Base-by-base conservation (phyloP, 2,329 filamentous ascomycete genomes). In the Lachnellula hyalina region DNA sequence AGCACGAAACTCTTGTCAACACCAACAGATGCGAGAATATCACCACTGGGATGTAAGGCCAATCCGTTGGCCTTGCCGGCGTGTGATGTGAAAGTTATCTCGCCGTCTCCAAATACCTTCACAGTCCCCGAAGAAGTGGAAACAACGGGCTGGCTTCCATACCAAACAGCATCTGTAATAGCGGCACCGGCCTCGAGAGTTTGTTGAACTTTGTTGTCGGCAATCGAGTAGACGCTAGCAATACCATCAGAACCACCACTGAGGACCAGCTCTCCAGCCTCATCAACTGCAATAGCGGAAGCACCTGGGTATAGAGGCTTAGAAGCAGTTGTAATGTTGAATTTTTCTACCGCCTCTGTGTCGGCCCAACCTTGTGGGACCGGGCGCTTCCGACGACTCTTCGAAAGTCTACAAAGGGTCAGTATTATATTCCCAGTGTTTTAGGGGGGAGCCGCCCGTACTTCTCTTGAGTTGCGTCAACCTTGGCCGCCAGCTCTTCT, bases 1-100 rank as follows among this genome's bases (percentile, higher is more conserved):
- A 97, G 83, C 2, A 92, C 83, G 67, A 96, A 91, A 71, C 88
- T 93, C 81, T 96, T 96, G 71, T 99, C 94, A 1, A 84, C 81
- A 48, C 93, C 92, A 35, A 94, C 88, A 0, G 93, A 96, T 2
- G 89, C 93, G 47, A 96, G 71, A 54, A 99, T 83, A 51, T 87
- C 83, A 40, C 87, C 89, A 61, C 88, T 87, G 1, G 94, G 90
- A 70, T 99, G 94, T 7, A 92, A 69, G 36, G 90, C 84, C 54
- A 99, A 72, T 5, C 83, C 86, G 8, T 86, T 94, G 1, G 85
- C 87, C 54, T 89, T 79, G 4, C 92, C 93, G 21, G 91, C 88
- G 71, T 99, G 94, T 51, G 89, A 85, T n/a, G 80, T 78, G 63
- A 96, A 84, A 45, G 83, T 83, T 36, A 73, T 78, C 41, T 86